Evolutionary conservation across 163 green algal species (phyloP), one percentile per base, ranked within the genome.

Genomic region (Scenedesmus sp.): DNA sequence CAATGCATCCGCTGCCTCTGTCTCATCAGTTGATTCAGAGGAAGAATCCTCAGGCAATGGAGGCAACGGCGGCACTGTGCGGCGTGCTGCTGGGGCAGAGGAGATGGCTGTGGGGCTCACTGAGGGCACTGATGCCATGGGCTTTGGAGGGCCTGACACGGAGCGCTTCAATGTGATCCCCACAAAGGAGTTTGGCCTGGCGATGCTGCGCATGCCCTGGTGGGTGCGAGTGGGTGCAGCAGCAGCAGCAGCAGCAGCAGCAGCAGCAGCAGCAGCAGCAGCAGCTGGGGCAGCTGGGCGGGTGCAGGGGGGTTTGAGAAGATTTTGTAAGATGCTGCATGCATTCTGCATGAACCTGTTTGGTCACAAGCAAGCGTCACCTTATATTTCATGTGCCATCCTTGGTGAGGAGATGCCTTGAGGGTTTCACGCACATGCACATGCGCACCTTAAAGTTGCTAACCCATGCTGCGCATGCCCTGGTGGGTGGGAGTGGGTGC

Each of bases 151-250:
- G 70, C 90, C 79, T 34, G 82, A 92, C 4, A 64, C 5, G 16
- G 70, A 90, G 84, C 87, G 79, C 34, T 93, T 93, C 85, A 93
- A 93, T 18, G 73, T 93, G 18, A 93, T 93, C 57, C 90, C 90
- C 54, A 83, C 34, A 85, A 88, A 88, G 74, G 76, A 93, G 85
- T 93, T 93, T 91, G 90, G 90, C 16, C 62, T 85, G 9, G 64
- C 76, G 0, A 91, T 93, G 90, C 76, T 93, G 10, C 74, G 86
- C 60, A 91, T 93, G 85, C 90, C 90, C 4, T 56, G 52, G 90
- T 93, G 84, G 82, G 88, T 66, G 87, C 34, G 34, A 46, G 34
- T 46, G 34, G 34, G 34, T 46, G n/a, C n/a, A n/a, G n/a, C n/a
- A n/a, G n/a, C n/a, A n/a, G 34, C 34, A 79, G 70, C 23, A 15